Evolutionary conservation across 495 filamentous ascomycete genomes (phyloP).

Genomic region (Daldinia decipiens): DNA sequence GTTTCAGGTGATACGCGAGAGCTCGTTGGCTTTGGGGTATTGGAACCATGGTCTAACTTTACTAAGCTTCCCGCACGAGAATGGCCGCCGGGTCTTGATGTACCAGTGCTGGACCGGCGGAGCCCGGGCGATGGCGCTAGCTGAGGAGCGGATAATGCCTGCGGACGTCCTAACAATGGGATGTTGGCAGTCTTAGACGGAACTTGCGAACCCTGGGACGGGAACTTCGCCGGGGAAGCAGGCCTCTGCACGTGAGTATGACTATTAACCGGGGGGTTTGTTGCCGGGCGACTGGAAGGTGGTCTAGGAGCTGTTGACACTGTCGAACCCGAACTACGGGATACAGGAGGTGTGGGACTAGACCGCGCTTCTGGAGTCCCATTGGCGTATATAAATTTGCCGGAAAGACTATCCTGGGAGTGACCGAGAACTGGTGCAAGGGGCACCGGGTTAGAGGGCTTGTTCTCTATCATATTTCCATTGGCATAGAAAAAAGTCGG

Average conservation of each 20-base stretch:
- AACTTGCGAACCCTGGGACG: conserved; percentile 41
- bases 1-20: conserved; percentile 31
- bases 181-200: conserved; percentile 31
- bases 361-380: conserved; percentile 57
- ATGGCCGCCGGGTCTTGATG: conserved; percentile 40
- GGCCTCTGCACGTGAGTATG: conserved; percentile 52
- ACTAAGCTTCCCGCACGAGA: conserved; percentile 46
- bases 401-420: conserved; percentile 49
- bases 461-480: conserved; percentile 51
- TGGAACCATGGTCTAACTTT: conserved; percentile 32
- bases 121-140: conserved; percentile 44
- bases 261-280: conserved; percentile 31
- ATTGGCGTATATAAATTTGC: conserved; percentile 85
- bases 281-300: conserved; percentile 43
- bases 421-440: conserved; percentile 50
- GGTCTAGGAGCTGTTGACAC: conserved; percentile 56
- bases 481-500: conserved; percentile 69
- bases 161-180: conserved; percentile 20
- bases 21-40: conserved; percentile 24
- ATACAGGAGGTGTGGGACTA: conserved; percentile 46
- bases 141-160: conserved; percentile 32
- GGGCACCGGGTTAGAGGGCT: conserved; percentile 38
- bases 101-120: conserved; percentile 36
- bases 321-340: conserved; percentile 52
- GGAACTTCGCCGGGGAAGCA: conserved; percentile 55